Evolutionary conservation across 345 rosid genomes (phyloP), one percentile per base, ranked within the genome.

Genomic region (Microthlaspi erraticum): DNA sequence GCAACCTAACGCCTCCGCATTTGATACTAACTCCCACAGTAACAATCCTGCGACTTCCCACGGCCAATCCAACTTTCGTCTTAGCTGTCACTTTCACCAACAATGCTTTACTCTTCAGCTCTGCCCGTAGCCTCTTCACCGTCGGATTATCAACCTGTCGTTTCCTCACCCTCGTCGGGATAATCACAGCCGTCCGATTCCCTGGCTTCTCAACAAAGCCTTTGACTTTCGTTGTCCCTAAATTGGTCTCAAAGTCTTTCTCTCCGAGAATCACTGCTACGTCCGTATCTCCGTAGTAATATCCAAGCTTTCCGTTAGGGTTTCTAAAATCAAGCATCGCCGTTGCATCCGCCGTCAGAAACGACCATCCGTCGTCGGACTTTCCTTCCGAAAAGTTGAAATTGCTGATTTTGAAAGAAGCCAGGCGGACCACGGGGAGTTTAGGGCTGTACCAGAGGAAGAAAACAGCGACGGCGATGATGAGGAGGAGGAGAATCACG

Each of bases 371-470:
- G 32, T 85, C 97, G 66, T 86, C 87, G 8, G 83, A 8, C 20
- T 72, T 80, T 10, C 14, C 70, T 4, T n/a, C 9, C 53, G 83
- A 57, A 66, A 91, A 83, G 79, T 72, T 78, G 51, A 91, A 82
- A 2, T 52, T 68, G 17, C 78, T 69, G 60, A 85, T 29, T 31
- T 70, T 77, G 79, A 89, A 70, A 6, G 97, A 87, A 70, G 78
- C 81, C 63, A 93, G 79, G 78, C 85, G 91, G 75, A 86, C 79
- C 0, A 71, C 79, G 1, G 98, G 98, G 38, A 77, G 67, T 69
- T 83, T 84, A 0, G 98, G 98, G 71, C 77, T 76, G 78, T 75
- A 86, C 93, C 92, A 93, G 39, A 93, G 68, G 84, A 80, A 91
- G 79, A 91, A 81, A 52, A 74, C 13, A 0, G 75, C 85, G 36